Conservation (phyloP, 352 stramenopile species). For the Globisporangium spiculum region DNA sequence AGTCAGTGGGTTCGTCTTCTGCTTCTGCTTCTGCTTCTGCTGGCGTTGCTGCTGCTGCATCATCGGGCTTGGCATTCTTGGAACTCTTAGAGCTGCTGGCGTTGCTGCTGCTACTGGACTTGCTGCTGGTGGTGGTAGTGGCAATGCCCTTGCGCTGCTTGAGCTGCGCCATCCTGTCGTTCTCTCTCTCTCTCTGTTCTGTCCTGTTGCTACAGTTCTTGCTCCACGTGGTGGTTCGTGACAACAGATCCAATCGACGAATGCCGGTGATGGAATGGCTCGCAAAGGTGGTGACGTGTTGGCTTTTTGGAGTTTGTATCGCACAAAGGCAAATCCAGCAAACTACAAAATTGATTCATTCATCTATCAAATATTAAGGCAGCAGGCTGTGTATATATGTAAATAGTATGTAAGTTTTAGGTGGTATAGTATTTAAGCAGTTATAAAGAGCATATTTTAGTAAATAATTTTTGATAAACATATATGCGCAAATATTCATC, state of each 20-base stretch:
- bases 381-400: background rate
- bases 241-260: constrained; percentile 5
- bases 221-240: constrained; percentile 7
- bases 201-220: background rate
- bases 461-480: background rate
- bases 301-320: background rate
- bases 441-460: background rate
- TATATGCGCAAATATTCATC: background rate
- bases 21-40: constrained; percentile 12
- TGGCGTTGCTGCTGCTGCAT: background rate
- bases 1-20: constrained; percentile 52
- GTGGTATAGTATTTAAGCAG: background rate
- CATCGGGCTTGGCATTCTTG: background rate
- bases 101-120: background rate
- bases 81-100: background rate
- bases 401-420: background rate
- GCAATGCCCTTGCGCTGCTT: constrained; percentile 29
- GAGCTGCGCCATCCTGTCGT: constrained; percentile 22
- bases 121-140: background rate
- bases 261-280: constrained; percentile 13
- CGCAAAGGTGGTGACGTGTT: constrained; percentile 7
- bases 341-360: too few relatives aligned
- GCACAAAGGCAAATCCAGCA: background rate
- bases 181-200: background rate
- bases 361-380: background rate